Evolutionary conservation across 208 protist genomes (phyloP).

Genomic region (Crithidia brevicula): DNA sequence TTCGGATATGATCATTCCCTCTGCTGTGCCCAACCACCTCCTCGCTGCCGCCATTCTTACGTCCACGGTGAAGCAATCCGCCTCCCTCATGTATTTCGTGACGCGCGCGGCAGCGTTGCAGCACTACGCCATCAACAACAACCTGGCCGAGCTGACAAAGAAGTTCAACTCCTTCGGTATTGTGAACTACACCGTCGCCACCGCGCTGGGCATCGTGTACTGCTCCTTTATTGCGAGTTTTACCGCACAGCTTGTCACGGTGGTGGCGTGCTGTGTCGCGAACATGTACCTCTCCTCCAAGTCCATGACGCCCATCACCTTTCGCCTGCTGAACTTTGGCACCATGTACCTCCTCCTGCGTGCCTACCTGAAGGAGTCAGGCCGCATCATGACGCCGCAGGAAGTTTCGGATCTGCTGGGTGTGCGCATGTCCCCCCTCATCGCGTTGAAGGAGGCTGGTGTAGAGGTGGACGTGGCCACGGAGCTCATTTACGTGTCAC

Average conservation of each 20-base stretch:
- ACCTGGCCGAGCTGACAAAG: constrained; percentile 85
- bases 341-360: constrained; percentile 67
- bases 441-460: constrained; percentile 29
- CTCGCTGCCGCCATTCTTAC: constrained; percentile 71
- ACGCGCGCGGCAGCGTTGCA: constrained; percentile 76
- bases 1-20: constrained; percentile 83
- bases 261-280: constrained; percentile 60
- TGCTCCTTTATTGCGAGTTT: constrained; percentile 70
- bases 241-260: constrained; percentile 68
- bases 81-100: constrained; percentile 86
- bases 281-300: constrained; percentile 69
- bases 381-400: constrained; percentile 55
- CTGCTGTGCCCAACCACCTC: constrained; percentile 62
- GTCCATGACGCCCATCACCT: constrained; percentile 76
- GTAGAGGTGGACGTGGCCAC: constrained; percentile 32
- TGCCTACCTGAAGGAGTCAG: constrained; percentile 40
- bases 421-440: constrained; percentile 46
- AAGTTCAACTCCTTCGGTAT: constrained; percentile 91
- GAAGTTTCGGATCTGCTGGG: constrained; percentile 65
- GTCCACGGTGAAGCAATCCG: constrained; percentile 82
- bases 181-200: constrained; percentile 79
- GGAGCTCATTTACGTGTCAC: constrained; percentile 65
- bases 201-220: constrained; percentile 77
- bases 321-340: constrained; percentile 75
- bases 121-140: constrained; percentile 83